Base-by-base conservation (phyloP, 2,329 filamentous ascomycete species). In the Verticillium longisporum region DNA sequence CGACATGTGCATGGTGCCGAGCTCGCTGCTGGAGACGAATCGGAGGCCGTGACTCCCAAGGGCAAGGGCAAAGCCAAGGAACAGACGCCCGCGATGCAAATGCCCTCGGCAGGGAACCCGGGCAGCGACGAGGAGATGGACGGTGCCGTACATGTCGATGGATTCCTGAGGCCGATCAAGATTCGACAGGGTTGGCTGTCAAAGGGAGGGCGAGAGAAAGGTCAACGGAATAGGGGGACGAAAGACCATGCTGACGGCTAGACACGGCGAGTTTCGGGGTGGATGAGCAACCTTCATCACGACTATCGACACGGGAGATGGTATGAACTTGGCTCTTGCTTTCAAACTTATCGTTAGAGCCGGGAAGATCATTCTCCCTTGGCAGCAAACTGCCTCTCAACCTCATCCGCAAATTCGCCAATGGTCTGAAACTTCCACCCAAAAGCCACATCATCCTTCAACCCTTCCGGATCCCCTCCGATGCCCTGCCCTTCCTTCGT, bases 91-190 rank as follows among this genome's bases (percentile, higher is more conserved):
- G 32, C 15, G 26, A 55, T 31, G 26, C 15, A 26, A n/a, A 73
- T 73, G 32, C 41, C 41, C 2, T 10, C 10, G 9, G 18, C 21
- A n/a, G 6, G 72, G 70, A 59, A 7, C 6, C 15, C 69, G 36
- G 74, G 75, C 21, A 76, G 79, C 62, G 81, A 77, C 67, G 82
- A 80, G 61, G 83, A 86, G 67, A 81, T 85, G 67, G 66, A 79
- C 9, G 88, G 87, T 0, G 87, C 79, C 0, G 84, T 90, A 18
- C 88, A 90, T 66, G 80, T 85, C 1, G 88, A 91, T 70, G 85
- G 88, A 0, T 91, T 89, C 67, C 66, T 91, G 66, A 77, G 78
- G 68, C 80, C 82, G 4, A 79, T 90, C 59, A 74, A 76, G 61
- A 71, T 76, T 1, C 73, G 77, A 6, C 73, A 68, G 54, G 82